Evolutionary conservation across 1,284 basidiomycete genomes (phyloP).

Genomic region (Trichosporon sp.): DNA sequence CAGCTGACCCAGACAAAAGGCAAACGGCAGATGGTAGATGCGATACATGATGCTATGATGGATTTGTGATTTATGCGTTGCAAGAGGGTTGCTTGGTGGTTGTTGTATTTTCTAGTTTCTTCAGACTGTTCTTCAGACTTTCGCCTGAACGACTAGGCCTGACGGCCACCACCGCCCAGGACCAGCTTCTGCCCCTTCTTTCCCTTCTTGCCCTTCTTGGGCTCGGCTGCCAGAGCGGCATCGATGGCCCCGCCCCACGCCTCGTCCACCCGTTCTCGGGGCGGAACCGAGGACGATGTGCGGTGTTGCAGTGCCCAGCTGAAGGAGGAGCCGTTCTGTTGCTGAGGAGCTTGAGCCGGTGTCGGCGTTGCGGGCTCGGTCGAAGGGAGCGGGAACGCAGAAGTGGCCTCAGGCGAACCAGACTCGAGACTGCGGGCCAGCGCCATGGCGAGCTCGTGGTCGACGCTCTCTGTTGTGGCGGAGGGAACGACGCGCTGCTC

Average conservation of each 20-base stretch:
- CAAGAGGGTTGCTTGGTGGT: background rate
- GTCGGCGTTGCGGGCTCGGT: background rate
- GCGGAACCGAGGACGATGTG: slow-evolving; percentile 19
- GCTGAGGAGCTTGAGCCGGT: background rate
- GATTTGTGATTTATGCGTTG: slow-evolving; percentile 10
- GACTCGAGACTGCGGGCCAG: slow-evolving; percentile 20
- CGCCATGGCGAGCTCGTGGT: slow-evolving; percentile 26
- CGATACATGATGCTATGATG: slow-evolving; percentile 18
- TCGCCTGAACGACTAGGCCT: slow-evolving; percentile 23
- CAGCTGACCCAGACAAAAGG: too few relatives aligned
- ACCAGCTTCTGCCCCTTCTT: slow-evolving; percentile 35
- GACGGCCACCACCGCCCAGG: slow-evolving; percentile 31
- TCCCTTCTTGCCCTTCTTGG: slow-evolving; percentile 30
- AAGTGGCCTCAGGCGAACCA: background rate
- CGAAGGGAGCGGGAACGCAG: slow-evolving; percentile 22
- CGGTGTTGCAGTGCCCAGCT: slow-evolving; percentile 26
- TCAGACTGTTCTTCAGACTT: slow-evolving; percentile 2
- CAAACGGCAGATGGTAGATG: background rate
- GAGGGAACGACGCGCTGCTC: slow-evolving; percentile 28
- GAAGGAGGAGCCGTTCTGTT: slow-evolving; percentile 25
- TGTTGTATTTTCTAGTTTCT: background rate
- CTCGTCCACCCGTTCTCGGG: slow-evolving; percentile 22
- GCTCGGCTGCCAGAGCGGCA: slow-evolving; percentile 9
- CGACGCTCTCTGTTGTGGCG: slow-evolving; percentile 15
- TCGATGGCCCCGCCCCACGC: slow-evolving; percentile 25